Evolutionary conservation across 176 grass and related monocot species (phyloP).

Genomic region (Oryza glumipatula): DNA sequence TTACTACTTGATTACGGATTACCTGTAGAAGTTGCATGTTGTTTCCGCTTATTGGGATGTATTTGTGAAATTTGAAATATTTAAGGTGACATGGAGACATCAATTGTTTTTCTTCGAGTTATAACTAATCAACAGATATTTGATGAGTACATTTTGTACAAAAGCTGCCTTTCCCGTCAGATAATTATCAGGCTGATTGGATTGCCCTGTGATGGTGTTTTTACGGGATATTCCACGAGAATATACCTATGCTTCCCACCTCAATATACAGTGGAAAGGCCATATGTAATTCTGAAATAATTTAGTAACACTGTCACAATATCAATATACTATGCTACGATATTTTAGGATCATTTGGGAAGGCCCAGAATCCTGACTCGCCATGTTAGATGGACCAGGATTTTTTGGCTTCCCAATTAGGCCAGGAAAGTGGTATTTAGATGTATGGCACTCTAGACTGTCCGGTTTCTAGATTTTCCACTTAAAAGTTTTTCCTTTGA

Average conservation of each 20-base stretch:
- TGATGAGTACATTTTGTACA: not conserved
- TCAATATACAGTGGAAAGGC: not conserved
- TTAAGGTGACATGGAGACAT: not conserved
- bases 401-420: not conserved
- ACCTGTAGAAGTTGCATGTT: not conserved
- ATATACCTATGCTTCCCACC: not conserved
- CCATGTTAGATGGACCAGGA: not conserved
- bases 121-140: conserved; percentile 5
- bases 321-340: not conserved
- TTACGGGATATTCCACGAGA: not conserved
- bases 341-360: not conserved
- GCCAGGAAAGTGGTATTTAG: no score
- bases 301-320: not conserved
- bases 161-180: not conserved
- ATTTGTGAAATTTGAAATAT: not conserved
- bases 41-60: conserved; percentile 6
- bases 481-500: not conserved
- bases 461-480: not conserved
- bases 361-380: not conserved
- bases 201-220: not conserved
- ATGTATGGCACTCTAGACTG: not conserved
- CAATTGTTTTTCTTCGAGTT: not conserved
- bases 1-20: not conserved
- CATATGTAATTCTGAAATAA: not conserved
- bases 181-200: not conserved